Conservation (phyloP, 1,284 basidiomycete genomes). For the Gomphus bonarii region DNA sequence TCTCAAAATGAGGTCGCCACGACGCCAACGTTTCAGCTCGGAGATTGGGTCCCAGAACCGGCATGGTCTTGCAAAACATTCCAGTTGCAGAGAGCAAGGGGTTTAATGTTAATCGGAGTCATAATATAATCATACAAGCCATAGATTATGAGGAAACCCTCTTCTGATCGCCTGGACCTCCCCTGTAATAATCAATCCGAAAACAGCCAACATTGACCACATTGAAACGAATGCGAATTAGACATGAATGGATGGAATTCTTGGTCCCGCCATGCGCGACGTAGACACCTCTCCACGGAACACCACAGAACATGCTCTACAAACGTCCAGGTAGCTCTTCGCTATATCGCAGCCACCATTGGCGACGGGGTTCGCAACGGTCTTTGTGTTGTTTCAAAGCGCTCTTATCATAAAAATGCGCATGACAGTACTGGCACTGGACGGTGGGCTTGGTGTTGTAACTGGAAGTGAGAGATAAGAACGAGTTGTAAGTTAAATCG, state of each 20-base stretch:
- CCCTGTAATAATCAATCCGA: not conserved
- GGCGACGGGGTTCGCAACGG: constrained; percentile 6
- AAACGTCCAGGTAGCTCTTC: constrained; percentile 10
- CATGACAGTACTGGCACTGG: constrained; percentile 9
- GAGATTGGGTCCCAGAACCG: no score
- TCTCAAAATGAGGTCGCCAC: no score
- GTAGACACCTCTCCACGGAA: not conserved
- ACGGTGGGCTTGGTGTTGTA: not conserved
- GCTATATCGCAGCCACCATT: constrained; percentile 11
- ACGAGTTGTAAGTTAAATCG: not conserved
- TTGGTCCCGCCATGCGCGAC: not conserved
- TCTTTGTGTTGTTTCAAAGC: constrained; percentile 8
- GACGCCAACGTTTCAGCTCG: no score
- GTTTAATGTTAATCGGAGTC: not conserved
- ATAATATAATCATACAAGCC: not conserved
- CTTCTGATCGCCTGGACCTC: not conserved
- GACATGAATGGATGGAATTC: not conserved
- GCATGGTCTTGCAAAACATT: no score
- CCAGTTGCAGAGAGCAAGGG: no score
- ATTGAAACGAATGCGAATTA: not conserved
- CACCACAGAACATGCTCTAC: not conserved
- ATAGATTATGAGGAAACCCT: not conserved
- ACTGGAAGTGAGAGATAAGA: not conserved
- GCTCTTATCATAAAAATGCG: constrained; percentile 2
- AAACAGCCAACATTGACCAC: not conserved